These are phyloP conservation scores for Russula olivacea DNA, from an alignment of 768 basidiomycete genomes.

Conservation along the genomic window DNA sequence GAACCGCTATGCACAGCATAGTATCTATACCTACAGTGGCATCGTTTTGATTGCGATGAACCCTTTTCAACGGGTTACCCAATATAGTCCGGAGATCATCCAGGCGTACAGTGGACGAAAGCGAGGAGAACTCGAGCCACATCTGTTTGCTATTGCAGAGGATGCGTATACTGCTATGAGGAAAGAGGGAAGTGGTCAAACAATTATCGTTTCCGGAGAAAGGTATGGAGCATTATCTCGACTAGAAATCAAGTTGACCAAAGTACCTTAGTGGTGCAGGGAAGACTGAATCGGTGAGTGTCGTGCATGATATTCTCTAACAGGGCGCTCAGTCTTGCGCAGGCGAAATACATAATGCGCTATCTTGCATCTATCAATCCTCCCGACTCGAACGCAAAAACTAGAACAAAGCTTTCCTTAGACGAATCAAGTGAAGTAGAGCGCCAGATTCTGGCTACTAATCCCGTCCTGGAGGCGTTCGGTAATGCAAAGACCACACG, in stretches of 20 bases:
- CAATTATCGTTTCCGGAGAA: slow-evolving; percentile 98
- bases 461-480: slow-evolving; percentile 97
- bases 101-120: slow-evolving; percentile 91
- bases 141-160: slow-evolving; percentile 98
- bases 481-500: slow-evolving; percentile 99
- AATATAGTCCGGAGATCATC: slow-evolving; percentile 95
- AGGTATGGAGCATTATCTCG: slow-evolving; percentile 48
- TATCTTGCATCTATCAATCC: slow-evolving; percentile 98
- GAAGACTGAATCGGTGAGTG: slow-evolving; percentile 90
- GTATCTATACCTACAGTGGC: slow-evolving; percentile 98
- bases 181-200: slow-evolving; percentile 89
- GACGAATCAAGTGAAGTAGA: slow-evolving; percentile 94
- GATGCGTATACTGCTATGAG: slow-evolving; percentile 98
- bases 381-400: slow-evolving; percentile 51
- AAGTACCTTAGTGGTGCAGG: slow-evolving; percentile 78
- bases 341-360: slow-evolving; percentile 99
- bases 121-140: slow-evolving; percentile 94
- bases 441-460: slow-evolving; percentile 96
- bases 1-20: slow-evolving; percentile 93
- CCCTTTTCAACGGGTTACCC: slow-evolving; percentile 94
- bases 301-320: background rate
- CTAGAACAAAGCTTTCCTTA: slow-evolving; percentile 63
- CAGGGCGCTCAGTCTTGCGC: slow-evolving; percentile 19
- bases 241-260: slow-evolving; percentile 23
- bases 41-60: slow-evolving; percentile 99